Evolutionary conservation across 139 green algal genomes (phyloP).

Genomic region (Chlorella vulgaris): DNA sequence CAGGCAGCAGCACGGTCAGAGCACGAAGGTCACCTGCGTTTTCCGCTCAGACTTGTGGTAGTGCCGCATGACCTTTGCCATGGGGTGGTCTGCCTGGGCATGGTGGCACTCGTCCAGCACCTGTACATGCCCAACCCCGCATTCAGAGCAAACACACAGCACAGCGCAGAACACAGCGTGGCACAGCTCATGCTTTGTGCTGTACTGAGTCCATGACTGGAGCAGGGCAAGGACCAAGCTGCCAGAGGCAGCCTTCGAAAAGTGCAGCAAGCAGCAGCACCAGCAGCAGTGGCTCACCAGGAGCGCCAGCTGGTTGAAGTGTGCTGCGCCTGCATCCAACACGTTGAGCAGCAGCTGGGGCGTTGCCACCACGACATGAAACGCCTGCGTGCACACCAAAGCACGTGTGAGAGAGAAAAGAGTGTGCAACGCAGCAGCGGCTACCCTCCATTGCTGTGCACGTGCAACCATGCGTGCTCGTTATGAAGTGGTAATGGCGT

Average conservation of each 20-base stretch:
- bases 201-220: no score
- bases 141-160: no score
- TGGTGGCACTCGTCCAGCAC: conserved; percentile 33
- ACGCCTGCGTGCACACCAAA: background rate
- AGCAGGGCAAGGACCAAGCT: no score
- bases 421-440: no score
- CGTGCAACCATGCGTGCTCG: no score
- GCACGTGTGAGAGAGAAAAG: background rate
- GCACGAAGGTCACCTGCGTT: background rate
- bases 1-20: no score
- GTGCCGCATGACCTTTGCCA: background rate
- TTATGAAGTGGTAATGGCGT: no score
- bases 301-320: conserved; percentile 11
- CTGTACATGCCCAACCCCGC: no score
- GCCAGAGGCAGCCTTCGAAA: background rate
- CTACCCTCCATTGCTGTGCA: no score
- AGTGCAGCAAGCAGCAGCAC: background rate
- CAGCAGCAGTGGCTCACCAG: background rate
- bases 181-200: no score
- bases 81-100: conserved; percentile 3
- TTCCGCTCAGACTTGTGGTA: background rate
- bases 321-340: background rate
- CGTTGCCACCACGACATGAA: conserved; percentile 24
- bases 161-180: no score
- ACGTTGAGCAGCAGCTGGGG: conserved; percentile 17